phyloP scores from a whole-genome alignment of 2,329 filamentous ascomycete genomes.

The Diaporthe humulicola region DNA sequence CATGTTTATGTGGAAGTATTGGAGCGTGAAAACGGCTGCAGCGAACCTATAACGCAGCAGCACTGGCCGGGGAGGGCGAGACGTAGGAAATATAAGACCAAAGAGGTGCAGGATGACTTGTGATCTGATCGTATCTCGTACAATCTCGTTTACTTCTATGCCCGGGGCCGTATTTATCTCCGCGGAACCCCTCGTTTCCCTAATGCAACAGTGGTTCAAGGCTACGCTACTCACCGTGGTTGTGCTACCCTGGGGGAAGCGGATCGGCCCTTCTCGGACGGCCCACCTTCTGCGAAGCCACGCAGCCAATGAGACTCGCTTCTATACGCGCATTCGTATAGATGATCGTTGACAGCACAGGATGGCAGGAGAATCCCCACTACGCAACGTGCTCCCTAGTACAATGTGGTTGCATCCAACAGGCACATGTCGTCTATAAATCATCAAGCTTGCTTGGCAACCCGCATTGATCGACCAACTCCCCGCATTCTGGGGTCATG shows the following conservation, averaged over 20 bases:
- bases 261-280: background rate
- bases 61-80: too few species aligned
- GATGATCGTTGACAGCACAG: background rate
- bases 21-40: too few species aligned
- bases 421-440: background rate
- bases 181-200: background rate
- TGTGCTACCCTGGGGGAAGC: background rate
- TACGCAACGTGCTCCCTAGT: background rate
- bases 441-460: background rate
- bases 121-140: background rate
- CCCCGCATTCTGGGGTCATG: background rate
- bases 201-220: background rate
- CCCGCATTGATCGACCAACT: background rate
- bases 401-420: background rate
- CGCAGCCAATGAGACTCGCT: background rate
- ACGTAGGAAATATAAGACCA: background rate
- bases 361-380: background rate
- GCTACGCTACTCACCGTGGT: background rate
- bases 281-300: background rate
- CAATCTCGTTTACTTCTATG: background rate
- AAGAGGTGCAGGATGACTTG: background rate
- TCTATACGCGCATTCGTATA: constrained; percentile 10
- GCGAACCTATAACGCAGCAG: too few species aligned
- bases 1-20: too few species aligned
- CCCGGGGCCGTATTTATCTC: too few species aligned